Base-by-base conservation (phyloP, 805 yeast genomes). In the Candida succiphila region DNA sequence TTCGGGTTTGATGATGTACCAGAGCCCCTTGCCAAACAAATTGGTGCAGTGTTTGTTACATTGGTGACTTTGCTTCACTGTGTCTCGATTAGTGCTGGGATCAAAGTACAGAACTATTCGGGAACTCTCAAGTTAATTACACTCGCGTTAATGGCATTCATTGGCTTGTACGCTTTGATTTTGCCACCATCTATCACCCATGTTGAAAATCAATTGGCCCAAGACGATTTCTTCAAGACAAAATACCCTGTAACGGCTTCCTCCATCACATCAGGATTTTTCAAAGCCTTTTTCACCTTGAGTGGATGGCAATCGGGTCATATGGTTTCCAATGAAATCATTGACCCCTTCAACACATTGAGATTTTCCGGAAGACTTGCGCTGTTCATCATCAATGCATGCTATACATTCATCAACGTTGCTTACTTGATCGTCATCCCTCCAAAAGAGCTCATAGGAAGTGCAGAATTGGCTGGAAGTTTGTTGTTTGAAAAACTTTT, bases 101-200 rank as follows among this genome's bases (percentile, higher is more conserved):
- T 81, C 2, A 48, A 55, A 13, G 58, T 78, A 12, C 87, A 80
- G 47, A 80, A 79, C 44, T 38, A 70, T 10, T 52, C 80, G 4
- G 89, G 92, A 0, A 64, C 63, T 7, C 45, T 81, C 48, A 82
- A 82, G 49, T 48, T 82, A 30, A 48, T 59, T 3, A 54, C 81
- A 21, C 61, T 80, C 27, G 64, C 54, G 0, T 49, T 77, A 1
- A 71, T 81, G 65, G 61, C 74, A 3, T 32, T 65, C 4, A 69
- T 80, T 0, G 84, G 88, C 0, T 14, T 77, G 2, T 78, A 74
- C 43, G 76, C 72, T 4, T 40, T 73, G n/a, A 25, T 62, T 1
- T 41, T 72, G n/a, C 82, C 72, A n/a, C 46, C 54, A 27, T 60
- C 58, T 0, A 25, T 60, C 4, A 64, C 71, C 0, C 60, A 59